Conservation (phyloP, 2,329 filamentous ascomycete genomes). For the Rutstroemia sp. region DNA sequence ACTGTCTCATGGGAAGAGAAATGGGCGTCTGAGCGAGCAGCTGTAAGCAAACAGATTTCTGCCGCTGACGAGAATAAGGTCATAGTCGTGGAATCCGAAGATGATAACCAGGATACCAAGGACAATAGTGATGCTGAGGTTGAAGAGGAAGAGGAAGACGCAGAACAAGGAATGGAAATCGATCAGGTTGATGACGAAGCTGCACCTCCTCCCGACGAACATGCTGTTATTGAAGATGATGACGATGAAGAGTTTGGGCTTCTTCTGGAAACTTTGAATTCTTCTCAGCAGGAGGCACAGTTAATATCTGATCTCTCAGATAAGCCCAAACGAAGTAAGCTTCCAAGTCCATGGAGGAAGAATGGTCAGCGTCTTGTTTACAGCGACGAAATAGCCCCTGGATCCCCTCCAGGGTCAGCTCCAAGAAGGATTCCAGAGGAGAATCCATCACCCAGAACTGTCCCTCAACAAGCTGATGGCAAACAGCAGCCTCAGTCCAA, state of each 20-base stretch:
- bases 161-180: not conserved
- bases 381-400: slow-evolving; percentile 23
- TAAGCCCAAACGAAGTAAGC: slow-evolving; percentile 24
- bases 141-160: not conserved
- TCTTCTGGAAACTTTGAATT: slow-evolving; percentile 28
- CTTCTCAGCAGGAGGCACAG: slow-evolving; percentile 16
- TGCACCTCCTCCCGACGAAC: not conserved
- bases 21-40: slow-evolving; percentile 22
- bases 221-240: slow-evolving; percentile 7
- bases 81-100: slow-evolving; percentile 23
- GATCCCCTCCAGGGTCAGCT: not conserved
- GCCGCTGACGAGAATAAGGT: slow-evolving; percentile 16
- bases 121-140: not conserved
- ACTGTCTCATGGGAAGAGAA: slow-evolving; percentile 13
- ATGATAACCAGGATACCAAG: not conserved
- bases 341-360: slow-evolving; percentile 28
- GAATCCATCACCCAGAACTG: not conserved
- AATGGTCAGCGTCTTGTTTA: slow-evolving; percentile 27
- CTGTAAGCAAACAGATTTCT: slow-evolving; percentile 21
- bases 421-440: slow-evolving; percentile 9
- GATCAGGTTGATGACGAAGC: not conserved
- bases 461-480: not conserved
- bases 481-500: not conserved
- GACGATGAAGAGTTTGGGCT: slow-evolving; percentile 27
- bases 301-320: slow-evolving; percentile 15